These are phyloP conservation scores for Cercospora sojina DNA, from an alignment of 2,329 filamentous ascomycete genomes.

Conservation along the genomic window DNA sequence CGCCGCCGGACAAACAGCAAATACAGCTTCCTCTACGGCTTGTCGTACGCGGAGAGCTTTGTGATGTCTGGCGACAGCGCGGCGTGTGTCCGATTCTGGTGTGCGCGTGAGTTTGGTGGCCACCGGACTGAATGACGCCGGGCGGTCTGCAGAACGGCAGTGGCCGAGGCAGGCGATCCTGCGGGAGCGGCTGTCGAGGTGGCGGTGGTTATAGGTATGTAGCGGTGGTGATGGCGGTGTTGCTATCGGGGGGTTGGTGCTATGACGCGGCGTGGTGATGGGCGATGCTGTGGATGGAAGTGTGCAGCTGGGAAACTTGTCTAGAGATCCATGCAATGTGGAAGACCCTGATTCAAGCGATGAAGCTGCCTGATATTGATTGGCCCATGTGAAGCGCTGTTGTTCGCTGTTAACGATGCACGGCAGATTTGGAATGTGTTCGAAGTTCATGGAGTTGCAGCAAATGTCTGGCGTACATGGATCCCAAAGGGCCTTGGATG, in stretches of 20 bases:
- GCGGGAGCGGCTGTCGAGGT: background rate
- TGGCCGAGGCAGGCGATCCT: background rate
- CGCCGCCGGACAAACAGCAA: background rate
- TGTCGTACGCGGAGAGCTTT: background rate
- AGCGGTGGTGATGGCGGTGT: background rate
- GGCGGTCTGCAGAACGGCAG: background rate
- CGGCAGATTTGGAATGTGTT: background rate
- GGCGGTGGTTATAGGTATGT: background rate
- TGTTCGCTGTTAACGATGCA: background rate
- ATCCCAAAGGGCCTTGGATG: background rate
- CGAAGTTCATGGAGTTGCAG: background rate
- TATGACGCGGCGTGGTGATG: background rate
- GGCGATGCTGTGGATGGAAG: constrained; percentile 3
- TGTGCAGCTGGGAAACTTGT: constrained; percentile 6
- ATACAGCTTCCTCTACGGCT: background rate
- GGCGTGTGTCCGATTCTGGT: background rate
- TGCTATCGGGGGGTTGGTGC: background rate
- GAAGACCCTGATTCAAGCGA: constrained; percentile 11
- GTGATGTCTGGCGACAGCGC: background rate
- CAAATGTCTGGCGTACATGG: background rate
- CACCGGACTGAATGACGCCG: background rate
- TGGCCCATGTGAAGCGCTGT: background rate
- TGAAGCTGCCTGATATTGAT: constrained; percentile 1
- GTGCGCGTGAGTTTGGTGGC: constrained; percentile 1
- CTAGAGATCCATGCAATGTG: constrained; percentile 4